Evolutionary conservation across 306 rosid species (phyloP), one percentile per base, ranked within the genome.

Genomic region (Trichosanthes truncata): DNA sequence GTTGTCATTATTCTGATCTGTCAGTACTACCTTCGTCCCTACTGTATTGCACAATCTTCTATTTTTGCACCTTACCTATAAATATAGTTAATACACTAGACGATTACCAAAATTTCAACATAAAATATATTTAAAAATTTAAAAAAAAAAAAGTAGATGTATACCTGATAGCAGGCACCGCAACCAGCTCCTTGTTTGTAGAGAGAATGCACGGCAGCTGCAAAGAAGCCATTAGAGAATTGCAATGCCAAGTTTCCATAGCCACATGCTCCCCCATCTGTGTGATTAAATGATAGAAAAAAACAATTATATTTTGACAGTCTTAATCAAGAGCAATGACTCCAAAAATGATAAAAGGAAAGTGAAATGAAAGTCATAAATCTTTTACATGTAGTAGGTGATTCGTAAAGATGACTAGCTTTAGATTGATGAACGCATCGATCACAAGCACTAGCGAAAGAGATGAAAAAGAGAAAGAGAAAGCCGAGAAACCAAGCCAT

Each of bases 341-440:
- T n/a, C n/a, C n/a, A n/a, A n/a, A n/a, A n/a, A n/a, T n/a, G n/a
- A n/a, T n/a, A n/a, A 43, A 56, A 6, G 9, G 2, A 17, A 3
- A 41, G 40, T 9, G 2, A 35, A 11, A 41, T n/a, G 21, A 71
- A 0, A 62, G 35, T 8, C 12, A 18, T 1, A 21, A 56, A 69
- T 21, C 3, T 2, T 66, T 81, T 87, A 92, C 98, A 78, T 69
- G 98, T 89, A 80, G 92, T 93, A 7, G 92, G 78, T 38, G 93
- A 80, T 15, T 78, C 83, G 53, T 86, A 78, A 86, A 90, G 92
- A 76, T 56, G 87, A 3, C 93, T 75, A 56, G 93, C 93, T 80
- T 83, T 92, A 71, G 92, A 59, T 80, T 85, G 89, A 40, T 88
- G 86, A 2, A 86, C 23, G 29, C 98, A 94, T 7, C 95, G 90